A percentile compares a stretch with the other conserved stretches of the same genome.
phyloP scores from a whole-genome alignment of 2,329 filamentous ascomycete genomes.

The Venturia asperata region DNA sequence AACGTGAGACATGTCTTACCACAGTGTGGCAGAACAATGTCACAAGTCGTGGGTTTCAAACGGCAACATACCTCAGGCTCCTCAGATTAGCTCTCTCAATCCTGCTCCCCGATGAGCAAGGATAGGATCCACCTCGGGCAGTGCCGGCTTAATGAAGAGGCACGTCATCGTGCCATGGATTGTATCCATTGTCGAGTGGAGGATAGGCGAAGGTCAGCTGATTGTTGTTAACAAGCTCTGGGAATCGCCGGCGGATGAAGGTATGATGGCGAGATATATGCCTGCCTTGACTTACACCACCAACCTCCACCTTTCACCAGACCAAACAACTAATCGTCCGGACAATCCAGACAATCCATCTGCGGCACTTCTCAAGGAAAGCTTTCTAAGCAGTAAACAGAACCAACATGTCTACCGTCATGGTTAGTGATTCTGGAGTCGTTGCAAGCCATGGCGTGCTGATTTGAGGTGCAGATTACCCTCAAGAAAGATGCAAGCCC shows the following conservation, averaged over 20 bases:
- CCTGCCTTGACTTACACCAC: neutral
- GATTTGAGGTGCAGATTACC: slow-evolving; percentile 55
- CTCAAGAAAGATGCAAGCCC: slow-evolving; percentile 63
- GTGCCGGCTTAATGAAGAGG: neutral
- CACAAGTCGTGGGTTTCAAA: no score
- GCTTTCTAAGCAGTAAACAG: neutral
- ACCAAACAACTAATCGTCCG: neutral
- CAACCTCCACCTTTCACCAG: neutral
- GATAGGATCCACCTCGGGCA: slow-evolving; percentile 6
- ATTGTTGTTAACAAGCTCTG: neutral
- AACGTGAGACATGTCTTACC: no score
- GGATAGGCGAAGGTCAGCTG: slow-evolving; percentile 2
- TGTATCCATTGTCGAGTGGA: no score
- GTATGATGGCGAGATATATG: neutral
- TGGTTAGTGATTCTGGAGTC: slow-evolving; percentile 8
- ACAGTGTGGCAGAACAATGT: no score
- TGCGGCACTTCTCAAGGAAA: no score
- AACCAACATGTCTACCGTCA: slow-evolving; percentile 20
- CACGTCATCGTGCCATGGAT: no score
- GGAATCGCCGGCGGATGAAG: neutral
- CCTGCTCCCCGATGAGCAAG: no score
- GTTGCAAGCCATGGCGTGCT: neutral
- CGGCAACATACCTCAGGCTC: no score
- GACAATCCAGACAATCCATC: neutral
- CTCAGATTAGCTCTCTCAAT: no score